These are phyloP conservation scores for Babesia caballi DNA, from an alignment of 169 alveolate genomes.

Conservation along the genomic window DNA sequence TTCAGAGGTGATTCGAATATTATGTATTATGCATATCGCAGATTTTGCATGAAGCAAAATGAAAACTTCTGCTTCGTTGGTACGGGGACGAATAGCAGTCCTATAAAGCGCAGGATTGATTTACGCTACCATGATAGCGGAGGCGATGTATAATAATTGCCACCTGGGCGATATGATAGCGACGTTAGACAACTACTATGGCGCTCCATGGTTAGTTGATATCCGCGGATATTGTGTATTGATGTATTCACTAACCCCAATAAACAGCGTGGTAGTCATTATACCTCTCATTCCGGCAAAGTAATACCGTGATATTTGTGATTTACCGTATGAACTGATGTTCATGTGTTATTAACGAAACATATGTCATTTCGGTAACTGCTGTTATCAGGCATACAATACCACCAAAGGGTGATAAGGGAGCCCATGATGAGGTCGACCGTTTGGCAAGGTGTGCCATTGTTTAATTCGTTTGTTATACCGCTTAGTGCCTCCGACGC, in stretches of 20 bases:
- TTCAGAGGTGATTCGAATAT: conserved; percentile 23
- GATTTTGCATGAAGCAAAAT: conserved; percentile 29
- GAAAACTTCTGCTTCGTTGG: conserved; percentile 58
- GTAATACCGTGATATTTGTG: too few species aligned
- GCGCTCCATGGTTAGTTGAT: conserved; percentile 45
- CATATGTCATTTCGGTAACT: not conserved
- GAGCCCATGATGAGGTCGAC: not conserved
- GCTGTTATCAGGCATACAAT: not conserved
- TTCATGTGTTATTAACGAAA: not conserved
- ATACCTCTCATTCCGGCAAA: too few species aligned
- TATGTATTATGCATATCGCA: not conserved
- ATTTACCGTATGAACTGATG: too few species aligned
- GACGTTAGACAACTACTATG: conserved; percentile 19
- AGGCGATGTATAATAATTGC: not conserved
- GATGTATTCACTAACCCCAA: too few species aligned
- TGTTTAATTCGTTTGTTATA: not conserved
- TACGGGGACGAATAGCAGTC: not conserved
- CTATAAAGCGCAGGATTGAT: conserved; percentile 7
- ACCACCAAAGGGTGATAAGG: not conserved
- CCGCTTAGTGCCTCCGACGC: conserved; percentile 29
- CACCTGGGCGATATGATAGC: not conserved
- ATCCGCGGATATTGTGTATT: too few species aligned
- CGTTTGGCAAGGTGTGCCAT: not conserved
- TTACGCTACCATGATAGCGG: conserved; percentile 18
- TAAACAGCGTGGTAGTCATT: too few species aligned